Conservation (phyloP, 176 grass and related monocot genomes). For the Carex parvula region DNA sequence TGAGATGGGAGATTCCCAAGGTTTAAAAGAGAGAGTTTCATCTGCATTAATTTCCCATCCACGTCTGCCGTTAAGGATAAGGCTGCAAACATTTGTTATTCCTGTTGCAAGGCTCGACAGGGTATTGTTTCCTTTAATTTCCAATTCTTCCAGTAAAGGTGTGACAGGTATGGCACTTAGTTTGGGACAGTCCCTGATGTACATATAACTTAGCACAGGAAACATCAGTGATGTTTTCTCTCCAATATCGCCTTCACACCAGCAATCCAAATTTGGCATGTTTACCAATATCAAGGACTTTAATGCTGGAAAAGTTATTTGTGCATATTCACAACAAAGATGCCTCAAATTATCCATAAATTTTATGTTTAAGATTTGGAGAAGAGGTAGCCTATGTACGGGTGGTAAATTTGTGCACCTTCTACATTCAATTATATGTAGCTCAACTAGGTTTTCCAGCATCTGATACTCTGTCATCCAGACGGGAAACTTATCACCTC, state of each 20-base stretch:
- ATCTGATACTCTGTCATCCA: not conserved
- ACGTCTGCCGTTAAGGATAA: not conserved
- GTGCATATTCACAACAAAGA: not conserved
- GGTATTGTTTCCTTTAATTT: not conserved
- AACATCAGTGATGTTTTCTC: not conserved
- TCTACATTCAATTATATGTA: too few species aligned
- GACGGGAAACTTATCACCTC: too few species aligned
- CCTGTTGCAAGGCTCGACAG: not conserved
- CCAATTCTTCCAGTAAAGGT: not conserved
- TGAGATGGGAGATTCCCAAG: not conserved
- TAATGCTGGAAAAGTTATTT: too few species aligned
- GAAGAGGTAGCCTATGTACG: not conserved
- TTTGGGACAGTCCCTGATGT: conserved; percentile 14
- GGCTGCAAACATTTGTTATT: not conserved
- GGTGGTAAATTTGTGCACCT: too few species aligned
- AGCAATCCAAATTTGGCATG: too few species aligned
- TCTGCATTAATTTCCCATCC: too few species aligned
- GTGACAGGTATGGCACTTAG: conserved; percentile 6
- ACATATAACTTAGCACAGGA: conserved; percentile 7
- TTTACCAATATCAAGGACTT: too few species aligned
- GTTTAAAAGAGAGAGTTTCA: not conserved
- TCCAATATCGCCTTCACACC: too few species aligned
- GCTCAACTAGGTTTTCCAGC: too few species aligned
- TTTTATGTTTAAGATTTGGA: not conserved
- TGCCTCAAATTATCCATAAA: not conserved